These are phyloP conservation scores for Castanea mollissima DNA, from an alignment of 306 rosid species.

Conservation along the genomic window DNA sequence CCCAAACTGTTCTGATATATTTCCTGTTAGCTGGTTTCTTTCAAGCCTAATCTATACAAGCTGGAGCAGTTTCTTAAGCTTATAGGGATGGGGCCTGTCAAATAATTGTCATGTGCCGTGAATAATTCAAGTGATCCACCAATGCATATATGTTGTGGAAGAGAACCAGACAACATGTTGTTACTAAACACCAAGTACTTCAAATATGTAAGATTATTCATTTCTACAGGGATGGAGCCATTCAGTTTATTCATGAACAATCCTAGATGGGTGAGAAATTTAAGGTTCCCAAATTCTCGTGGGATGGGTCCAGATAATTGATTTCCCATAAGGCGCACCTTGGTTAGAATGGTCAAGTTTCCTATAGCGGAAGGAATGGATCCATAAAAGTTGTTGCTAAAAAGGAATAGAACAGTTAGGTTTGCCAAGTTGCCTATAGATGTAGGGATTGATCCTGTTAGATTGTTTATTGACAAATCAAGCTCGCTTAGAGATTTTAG, in stretches of 20 bases:
- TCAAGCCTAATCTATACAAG: slow-evolving; percentile 31
- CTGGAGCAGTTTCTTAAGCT: slow-evolving; percentile 9
- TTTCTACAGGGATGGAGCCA: slow-evolving; percentile 11
- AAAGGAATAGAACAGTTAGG: neutral
- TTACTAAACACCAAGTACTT: neutral
- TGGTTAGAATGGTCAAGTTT: too few species aligned
- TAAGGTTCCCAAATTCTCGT: too few species aligned
- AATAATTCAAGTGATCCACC: neutral
- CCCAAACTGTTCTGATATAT: slow-evolving; percentile 36
- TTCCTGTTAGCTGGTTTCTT: slow-evolving; percentile 29
- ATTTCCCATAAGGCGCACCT: too few species aligned
- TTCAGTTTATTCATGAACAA: neutral
- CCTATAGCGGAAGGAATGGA: too few species aligned
- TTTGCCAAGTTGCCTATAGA: too few species aligned
- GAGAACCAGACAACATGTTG: slow-evolving; percentile 5
- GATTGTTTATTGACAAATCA: neutral
- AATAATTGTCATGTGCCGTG: neutral
- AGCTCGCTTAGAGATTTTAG: neutral
- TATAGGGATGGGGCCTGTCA: too few species aligned
- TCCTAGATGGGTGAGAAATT: neutral
- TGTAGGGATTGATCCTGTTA: too few species aligned
- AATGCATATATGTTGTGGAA: too few species aligned
- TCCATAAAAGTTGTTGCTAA: too few species aligned
- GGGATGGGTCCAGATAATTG: too few species aligned
- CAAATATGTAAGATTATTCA: slow-evolving; percentile 1